Base-by-base conservation (phyloP, 768 basidiomycete genomes). In the Calocybe cyanea region DNA sequence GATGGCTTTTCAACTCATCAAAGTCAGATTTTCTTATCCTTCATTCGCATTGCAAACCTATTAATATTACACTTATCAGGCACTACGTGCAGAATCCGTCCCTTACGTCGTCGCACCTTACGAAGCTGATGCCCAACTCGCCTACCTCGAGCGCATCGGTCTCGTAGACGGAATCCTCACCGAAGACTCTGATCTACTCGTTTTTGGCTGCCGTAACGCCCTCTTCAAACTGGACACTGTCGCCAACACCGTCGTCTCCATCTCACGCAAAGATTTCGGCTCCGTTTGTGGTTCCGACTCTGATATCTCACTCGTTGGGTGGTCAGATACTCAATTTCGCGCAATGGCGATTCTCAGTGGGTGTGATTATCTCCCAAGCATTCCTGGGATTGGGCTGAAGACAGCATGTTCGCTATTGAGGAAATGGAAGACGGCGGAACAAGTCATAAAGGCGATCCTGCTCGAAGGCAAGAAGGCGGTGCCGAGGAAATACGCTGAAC, bases 1-100 rank as follows among this genome's bases (percentile, higher is more conserved):
- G 65, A 94, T 98, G 92, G 95, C 95, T 2, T 94, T 78, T 62
- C 96, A 98, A 64, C 71, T 97, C 53, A 96, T 98, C 71, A 98
- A 99, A 79, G 95, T 87, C 52, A 36, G 66, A n/a, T n/a, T n/a
- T n/a, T n/a, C n/a, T 38, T 20, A 25, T 33, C 38, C 34, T 4
- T 49, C 14, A 17, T 19, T 23, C 10, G 32, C 24, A 13, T 25
- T 6, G 25, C 25, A 28, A 28, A 28, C 25, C 5, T 28, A 25
- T 39, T n/a, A n/a, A 35, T 35, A 7, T n/a, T 6, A 35, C 17
- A 14, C 7, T 35, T n/a, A 46, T 8, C 53, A 98, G 94, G 94
- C 89, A 9, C 72, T 99, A 24, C 77, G 77, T 38, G 88, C 86
- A 9, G 94, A 96, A 59, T 66, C 69, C 14, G 78, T 98, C 7